Evolutionary conservation across 2,329 filamentous ascomycete species (phyloP).

Genomic region (Fusarium oxysporum): DNA sequence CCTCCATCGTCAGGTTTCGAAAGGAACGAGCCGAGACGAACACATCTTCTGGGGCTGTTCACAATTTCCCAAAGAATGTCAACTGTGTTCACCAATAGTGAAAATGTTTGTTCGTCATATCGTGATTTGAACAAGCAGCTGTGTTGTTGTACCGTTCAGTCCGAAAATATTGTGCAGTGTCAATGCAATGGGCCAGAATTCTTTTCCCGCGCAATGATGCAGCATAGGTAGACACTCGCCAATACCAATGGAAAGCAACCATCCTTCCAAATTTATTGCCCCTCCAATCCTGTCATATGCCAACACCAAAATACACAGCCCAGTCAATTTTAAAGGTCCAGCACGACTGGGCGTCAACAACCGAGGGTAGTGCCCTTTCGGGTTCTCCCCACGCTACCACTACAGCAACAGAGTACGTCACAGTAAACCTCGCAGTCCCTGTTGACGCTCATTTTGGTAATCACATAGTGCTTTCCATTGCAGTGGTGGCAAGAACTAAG

Average conservation of each 20-base stretch:
- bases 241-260: neutral
- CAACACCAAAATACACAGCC: neutral
- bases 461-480: neutral
- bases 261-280: neutral
- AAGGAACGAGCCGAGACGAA: neutral
- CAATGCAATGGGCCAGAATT: neutral
- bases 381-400: neutral
- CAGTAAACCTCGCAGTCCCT: neutral
- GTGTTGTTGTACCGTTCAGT: neutral
- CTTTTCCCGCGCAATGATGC: neutral
- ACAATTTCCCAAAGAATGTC: neutral
- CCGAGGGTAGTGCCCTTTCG: neutral
- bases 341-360: too few species aligned
- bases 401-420: neutral
- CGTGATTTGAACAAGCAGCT: neutral
- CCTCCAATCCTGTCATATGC: neutral
- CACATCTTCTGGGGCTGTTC: neutral
- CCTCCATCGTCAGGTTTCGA: neutral
- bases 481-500: neutral
- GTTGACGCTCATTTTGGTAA: too few species aligned
- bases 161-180: neutral
- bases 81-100: neutral
- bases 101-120: neutral
- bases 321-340: neutral
- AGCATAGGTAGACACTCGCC: neutral